These are phyloP conservation scores for Noccaea caerulescens DNA, from an alignment of 345 rosid species.

Conservation along the genomic window DNA sequence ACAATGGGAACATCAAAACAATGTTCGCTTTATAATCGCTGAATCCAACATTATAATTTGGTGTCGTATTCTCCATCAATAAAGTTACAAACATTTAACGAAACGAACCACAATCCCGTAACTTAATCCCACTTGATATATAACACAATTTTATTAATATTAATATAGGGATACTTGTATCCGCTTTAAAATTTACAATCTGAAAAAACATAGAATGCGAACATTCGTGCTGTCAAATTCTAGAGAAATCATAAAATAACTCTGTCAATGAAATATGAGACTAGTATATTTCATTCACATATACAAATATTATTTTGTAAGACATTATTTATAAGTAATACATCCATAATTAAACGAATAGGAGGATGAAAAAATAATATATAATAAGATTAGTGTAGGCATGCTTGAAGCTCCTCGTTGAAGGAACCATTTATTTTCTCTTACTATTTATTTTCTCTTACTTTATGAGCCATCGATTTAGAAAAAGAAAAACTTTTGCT, in stretches of 20 bases:
- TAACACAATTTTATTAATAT: neutral
- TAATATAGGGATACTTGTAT: neutral
- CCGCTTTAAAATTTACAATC: slow-evolving; percentile 8
- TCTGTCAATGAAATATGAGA: slow-evolving; percentile 20
- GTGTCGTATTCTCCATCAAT: too few relatives aligned
- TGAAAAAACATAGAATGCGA: neutral
- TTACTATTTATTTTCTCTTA: slow-evolving; percentile 38
- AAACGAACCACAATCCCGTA: neutral
- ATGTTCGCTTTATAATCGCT: too few relatives aligned
- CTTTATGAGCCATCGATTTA: slow-evolving; percentile 33
- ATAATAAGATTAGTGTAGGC: slow-evolving; percentile 1
- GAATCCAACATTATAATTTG: too few relatives aligned
- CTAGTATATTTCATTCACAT: slow-evolving; percentile 19
- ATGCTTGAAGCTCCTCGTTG: slow-evolving; percentile 33
- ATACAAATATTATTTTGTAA: neutral
- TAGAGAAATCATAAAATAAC: slow-evolving; percentile 5
- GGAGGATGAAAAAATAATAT: slow-evolving; percentile 24
- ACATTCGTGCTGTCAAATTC: neutral
- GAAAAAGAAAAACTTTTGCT: slow-evolving; percentile 2
- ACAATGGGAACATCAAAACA: neutral
- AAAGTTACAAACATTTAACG: too few relatives aligned
- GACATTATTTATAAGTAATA: slow-evolving; percentile 13
- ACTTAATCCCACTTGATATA: too few relatives aligned
- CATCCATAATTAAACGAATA: slow-evolving; percentile 35
- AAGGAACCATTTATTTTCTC: slow-evolving; percentile 41